Evolutionary conservation across 768 basidiomycete species (phyloP).

Genomic region (Lenzites betulinus): DNA sequence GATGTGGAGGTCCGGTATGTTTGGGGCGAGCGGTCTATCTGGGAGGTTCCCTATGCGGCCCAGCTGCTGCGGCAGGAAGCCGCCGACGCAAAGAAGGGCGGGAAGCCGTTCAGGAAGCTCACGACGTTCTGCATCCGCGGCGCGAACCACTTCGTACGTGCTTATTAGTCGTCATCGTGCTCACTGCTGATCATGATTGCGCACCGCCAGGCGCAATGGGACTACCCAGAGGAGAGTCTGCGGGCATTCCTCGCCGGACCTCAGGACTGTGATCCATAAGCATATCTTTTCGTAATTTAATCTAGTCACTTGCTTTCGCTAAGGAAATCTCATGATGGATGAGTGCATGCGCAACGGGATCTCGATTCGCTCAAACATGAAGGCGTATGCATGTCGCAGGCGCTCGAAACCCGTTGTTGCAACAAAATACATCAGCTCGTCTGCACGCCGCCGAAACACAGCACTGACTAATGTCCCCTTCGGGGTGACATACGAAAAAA

Average conservation of each 20-base stretch:
- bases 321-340: too few species aligned
- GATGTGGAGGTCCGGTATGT: constrained; percentile 7
- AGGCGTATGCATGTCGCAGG: background rate
- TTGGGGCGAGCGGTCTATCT: constrained; percentile 8
- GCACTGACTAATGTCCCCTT: constrained; percentile 60
- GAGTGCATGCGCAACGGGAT: too few species aligned
- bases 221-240: background rate
- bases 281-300: too few species aligned
- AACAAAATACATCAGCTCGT: background rate
- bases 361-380: too few species aligned
- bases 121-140: background rate
- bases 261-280: background rate
- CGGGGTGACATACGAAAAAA: constrained; percentile 96
- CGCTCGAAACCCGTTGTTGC: background rate
- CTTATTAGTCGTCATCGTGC: background rate
- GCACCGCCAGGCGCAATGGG: background rate
- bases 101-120: background rate
- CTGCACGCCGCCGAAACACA: background rate
- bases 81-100: background rate
- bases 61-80: background rate
- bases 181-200: background rate
- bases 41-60: constrained; percentile 7
- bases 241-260: background rate
- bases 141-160: constrained; percentile 10
- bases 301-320: too few species aligned